Base-by-base conservation (phyloP, 257 asterid genomes). In the Cordia subcordata region DNA sequence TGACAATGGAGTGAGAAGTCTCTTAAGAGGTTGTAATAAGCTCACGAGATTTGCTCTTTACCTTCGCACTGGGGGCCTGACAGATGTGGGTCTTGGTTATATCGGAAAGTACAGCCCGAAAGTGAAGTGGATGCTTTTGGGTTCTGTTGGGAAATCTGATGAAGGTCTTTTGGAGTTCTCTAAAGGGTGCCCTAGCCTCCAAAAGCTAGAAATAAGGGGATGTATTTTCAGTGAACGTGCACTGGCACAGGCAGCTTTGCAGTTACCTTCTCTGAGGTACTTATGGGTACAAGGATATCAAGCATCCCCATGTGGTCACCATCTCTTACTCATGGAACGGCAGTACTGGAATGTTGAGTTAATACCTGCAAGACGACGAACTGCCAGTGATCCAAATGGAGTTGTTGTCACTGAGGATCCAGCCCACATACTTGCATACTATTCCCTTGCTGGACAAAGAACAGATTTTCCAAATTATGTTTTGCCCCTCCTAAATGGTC, bases 61-160 rank as follows among this genome's bases (percentile, higher is more conserved):
- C 68, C 85, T 90, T 15, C 80, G 95, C 32, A 73, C 73, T 0
- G 97, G 97, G 39, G 95, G 90, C 5, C 80, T 87, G 6, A 87
- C 88, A 0, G 97, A 90, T 45, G 68, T 68, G 49, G 97, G 97
- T 13, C 88, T 90, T 11, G 42, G 83, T 33, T 90, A 90, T 69
- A 68, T 90, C 2, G 97, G 97, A 55, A 65, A 19, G 51, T 73
- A 86, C 68, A 90, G 97, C 71, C 75, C 72, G 19, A 86, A 90
- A 1, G 75, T 86, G 22, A 79, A 94, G 63, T 90, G 96, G 95
- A 90, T 90, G 97, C 94, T 90, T 68, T 81, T 90, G 4, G 97
- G 97, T 20, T 79, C 63, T 13, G 88, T 80, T 2, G 97, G 96
- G 15, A 85, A 78, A 54, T 81, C 97, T 0, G 97, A 90, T 63